These are phyloP conservation scores for Fomitopsis serialis DNA, from an alignment of 768 basidiomycete species.

Conservation along the genomic window DNA sequence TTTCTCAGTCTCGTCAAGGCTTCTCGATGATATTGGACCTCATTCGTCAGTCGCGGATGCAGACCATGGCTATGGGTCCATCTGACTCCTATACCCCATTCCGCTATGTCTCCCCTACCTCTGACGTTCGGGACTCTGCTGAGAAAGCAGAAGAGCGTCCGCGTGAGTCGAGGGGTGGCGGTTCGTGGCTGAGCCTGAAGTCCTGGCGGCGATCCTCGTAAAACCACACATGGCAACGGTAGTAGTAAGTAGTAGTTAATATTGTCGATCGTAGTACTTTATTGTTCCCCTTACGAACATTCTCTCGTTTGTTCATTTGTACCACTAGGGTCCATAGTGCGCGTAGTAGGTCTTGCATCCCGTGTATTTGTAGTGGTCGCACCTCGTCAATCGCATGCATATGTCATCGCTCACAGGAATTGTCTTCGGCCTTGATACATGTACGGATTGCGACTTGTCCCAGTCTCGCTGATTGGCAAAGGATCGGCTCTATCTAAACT, in stretches of 20 bases:
- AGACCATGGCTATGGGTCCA: constrained; percentile 41
- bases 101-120: constrained; percentile 11
- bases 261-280: background rate
- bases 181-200: constrained; percentile 36
- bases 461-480: too few species aligned
- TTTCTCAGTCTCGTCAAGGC: constrained; percentile 73
- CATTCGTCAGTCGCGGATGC: constrained; percentile 71
- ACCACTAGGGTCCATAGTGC: background rate
- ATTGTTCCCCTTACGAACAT: background rate
- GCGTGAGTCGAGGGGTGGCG: background rate
- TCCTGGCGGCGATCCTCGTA: constrained; percentile 31
- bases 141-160: background rate
- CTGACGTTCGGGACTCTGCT: background rate
- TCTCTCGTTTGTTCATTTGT: constrained; percentile 3
- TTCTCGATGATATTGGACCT: constrained; percentile 77
- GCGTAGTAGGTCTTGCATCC: constrained; percentile 9
- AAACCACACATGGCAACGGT: background rate
- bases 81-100: constrained; percentile 27
- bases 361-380: constrained; percentile 14
- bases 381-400: background rate
- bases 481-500: too few species aligned
- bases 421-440: too few species aligned
- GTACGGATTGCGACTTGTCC: too few species aligned
- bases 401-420: background rate
- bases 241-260: background rate